Evolutionary conservation across 805 yeast species (phyloP).

Genomic region (Henningerozyma blattae): DNA sequence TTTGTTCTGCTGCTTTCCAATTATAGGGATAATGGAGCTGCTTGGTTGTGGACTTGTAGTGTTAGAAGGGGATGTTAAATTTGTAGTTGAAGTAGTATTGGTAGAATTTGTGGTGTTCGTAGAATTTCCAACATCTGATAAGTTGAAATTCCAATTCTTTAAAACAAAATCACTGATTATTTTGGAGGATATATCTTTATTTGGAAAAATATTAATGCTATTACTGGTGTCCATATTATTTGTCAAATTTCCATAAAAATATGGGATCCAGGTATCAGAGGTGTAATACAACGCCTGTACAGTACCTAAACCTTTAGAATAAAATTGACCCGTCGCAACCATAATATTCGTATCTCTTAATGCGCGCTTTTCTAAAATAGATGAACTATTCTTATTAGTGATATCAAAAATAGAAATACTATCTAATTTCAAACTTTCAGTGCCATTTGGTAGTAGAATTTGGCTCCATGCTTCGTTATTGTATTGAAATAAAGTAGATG

Average conservation of each 20-base stretch:
- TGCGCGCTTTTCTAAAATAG: conserved; percentile 1
- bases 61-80: conserved; percentile 35
- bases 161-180: not conserved
- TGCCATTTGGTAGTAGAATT: conserved; percentile 1
- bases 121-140: too few relatives aligned
- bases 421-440: not conserved
- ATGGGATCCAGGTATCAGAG: conserved; percentile 16
- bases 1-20: conserved; percentile 3
- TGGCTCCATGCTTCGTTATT: conserved; percentile 3
- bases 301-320: conserved; percentile 24
- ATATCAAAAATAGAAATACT: conserved; percentile 1
- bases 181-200: not conserved
- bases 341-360: not conserved
- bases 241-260: conserved; percentile 3
- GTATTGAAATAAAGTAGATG: conserved; percentile 6
- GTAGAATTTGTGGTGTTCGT: conserved; percentile 13
- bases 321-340: conserved; percentile 30
- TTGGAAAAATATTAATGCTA: not conserved
- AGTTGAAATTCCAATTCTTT: not conserved
- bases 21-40: too few relatives aligned
- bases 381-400: not conserved
- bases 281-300: conserved; percentile 14
- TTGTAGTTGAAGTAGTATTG: conserved; percentile 27
- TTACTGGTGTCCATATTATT: not conserved
- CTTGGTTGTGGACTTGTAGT: conserved; percentile 3